Evolutionary conservation across 331 rosid species (phyloP), one percentile per base, ranked within the genome.

Genomic region (Ulmus americana): DNA sequence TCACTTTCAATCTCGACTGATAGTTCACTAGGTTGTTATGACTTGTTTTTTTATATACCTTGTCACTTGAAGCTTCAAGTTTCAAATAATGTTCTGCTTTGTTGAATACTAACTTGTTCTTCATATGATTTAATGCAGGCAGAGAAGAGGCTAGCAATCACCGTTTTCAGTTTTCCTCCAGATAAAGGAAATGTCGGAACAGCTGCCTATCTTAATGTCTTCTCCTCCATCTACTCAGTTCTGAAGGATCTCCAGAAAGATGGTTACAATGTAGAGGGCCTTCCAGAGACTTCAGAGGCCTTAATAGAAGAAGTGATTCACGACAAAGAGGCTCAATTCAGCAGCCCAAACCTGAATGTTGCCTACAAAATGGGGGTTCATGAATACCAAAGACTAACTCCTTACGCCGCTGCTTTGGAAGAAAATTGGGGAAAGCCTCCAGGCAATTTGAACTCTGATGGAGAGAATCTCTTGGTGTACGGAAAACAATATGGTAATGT

Each of bases 371-470:
- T 94, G 98, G 80, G 68, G 4, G 90, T 87, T 45, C 90, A 91
- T 0, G 97, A 94, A 64, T 89, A 94, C 79, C 97, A 89, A 71
- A 64, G 55, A 11, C 73, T 94, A 49, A 94, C 98, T 70, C 95
- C 98, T 22, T 89, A 89, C 62, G 70, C 97, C 44, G 5, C 86
- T 11, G 81, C 91, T 10, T 66, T 89, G 70, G 98, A 94, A 75
- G 98, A 89, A 66, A 94, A 87, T 59, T 94, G 98, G 98, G 98
- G 97, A 71, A 94, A 94, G 63, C 83, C 98, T 62, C 98, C 97
- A 0, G 98, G 98, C 48, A 82, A 94, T 79, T 71, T 94, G 81
- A 94, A 94, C 55, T 88, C 97, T 0, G 98, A 94, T 63, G 97
- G 98, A 61, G 95, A 89, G 82, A 94, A 87, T 68, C 87, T 94